Percentiles rank a stretch among this genome's conserved stretches.
phyloP scores from a whole-genome alignment of 2,329 filamentous ascomycete genomes.

The Escovopsis sp. region DNA sequence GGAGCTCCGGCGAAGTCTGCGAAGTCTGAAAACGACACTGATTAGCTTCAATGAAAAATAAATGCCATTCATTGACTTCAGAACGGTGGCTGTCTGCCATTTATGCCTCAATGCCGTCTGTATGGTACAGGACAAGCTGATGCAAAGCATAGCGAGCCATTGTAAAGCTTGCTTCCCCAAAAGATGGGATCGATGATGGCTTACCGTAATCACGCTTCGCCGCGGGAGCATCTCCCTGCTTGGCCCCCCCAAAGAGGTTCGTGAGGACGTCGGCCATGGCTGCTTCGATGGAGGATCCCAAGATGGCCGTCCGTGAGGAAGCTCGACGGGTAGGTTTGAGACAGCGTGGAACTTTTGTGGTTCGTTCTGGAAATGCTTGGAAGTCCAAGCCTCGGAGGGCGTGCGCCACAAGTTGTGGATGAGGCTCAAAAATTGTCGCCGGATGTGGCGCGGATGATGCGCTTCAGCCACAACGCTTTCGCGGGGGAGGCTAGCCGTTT shows the following conservation, averaged over 20 bases:
- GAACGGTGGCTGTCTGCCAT: neutral
- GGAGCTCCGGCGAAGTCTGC: conserved; percentile 79
- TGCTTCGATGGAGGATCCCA: conserved; percentile 12
- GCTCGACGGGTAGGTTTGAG: conserved; percentile 5
- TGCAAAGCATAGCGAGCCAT: no score
- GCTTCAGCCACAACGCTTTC: no score
- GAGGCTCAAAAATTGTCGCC: no score
- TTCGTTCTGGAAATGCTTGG: neutral
- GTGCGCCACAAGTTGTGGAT: no score
- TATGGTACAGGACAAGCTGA: neutral
- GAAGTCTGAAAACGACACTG: no score
- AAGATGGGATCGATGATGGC: conserved; percentile 17
- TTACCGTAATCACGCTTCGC: conserved; percentile 49
- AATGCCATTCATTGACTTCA: no score
- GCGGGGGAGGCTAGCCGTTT: no score
- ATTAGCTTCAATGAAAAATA: conserved; percentile 4
- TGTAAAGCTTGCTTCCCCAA: no score
- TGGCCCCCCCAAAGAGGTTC: conserved; percentile 52
- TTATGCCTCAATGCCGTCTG: no score
- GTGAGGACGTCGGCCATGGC: conserved; percentile 47
- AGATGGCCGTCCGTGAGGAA: conserved; percentile 6
- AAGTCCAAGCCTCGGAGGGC: no score
- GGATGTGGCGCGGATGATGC: no score
- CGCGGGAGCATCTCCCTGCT: conserved; percentile 29
- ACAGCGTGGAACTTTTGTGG: conserved; percentile 6